A percentile compares a stretch with the other conserved stretches of the same genome.
phyloP scores from a whole-genome alignment of 2,329 filamentous ascomycete genomes.

The Knoxdaviesia capensis region DNA sequence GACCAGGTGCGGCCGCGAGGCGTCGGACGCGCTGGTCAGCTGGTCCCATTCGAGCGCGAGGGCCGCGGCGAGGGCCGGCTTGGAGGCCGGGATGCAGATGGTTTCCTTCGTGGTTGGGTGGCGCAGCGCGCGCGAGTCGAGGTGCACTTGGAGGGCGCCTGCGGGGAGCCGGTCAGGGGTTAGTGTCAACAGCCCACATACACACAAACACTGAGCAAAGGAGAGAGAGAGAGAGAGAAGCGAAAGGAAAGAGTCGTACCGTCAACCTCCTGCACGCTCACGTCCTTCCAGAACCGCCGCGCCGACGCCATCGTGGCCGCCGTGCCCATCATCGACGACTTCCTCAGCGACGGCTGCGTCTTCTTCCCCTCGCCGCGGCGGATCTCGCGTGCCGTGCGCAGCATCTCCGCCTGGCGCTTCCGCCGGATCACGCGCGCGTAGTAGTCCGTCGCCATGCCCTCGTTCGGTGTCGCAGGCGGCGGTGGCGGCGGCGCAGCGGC shows the following conservation, averaged over 20 bases:
- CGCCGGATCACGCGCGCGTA: constrained; percentile 26
- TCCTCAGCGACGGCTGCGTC: too few relatives aligned
- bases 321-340: too few relatives aligned
- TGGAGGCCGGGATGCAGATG: constrained; percentile 51
- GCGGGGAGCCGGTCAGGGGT: background rate
- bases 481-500: constrained; percentile 38
- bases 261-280: constrained; percentile 45
- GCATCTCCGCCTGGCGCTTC: constrained; percentile 31
- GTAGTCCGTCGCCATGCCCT: constrained; percentile 11
- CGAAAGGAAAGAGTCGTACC: constrained; percentile 21
- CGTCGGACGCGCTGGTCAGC: constrained; percentile 63
- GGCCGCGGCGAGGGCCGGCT: constrained; percentile 64
- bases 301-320: too few relatives aligned
- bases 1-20: constrained; percentile 69
- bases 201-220: background rate
- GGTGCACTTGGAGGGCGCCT: constrained; percentile 39
- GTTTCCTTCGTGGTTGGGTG: constrained; percentile 53
- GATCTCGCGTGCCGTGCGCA: constrained; percentile 29
- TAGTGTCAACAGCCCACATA: background rate
- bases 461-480: constrained; percentile 24
- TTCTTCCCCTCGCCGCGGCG: constrained; percentile 17
- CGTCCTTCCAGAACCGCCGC: constrained; percentile 84
- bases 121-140: constrained; percentile 64
- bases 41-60: constrained; percentile 90
- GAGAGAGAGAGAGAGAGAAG: background rate